These are phyloP conservation scores for Colletotrichum echinochloae DNA, from an alignment of 2,329 filamentous ascomycete genomes.

Conservation along the genomic window DNA sequence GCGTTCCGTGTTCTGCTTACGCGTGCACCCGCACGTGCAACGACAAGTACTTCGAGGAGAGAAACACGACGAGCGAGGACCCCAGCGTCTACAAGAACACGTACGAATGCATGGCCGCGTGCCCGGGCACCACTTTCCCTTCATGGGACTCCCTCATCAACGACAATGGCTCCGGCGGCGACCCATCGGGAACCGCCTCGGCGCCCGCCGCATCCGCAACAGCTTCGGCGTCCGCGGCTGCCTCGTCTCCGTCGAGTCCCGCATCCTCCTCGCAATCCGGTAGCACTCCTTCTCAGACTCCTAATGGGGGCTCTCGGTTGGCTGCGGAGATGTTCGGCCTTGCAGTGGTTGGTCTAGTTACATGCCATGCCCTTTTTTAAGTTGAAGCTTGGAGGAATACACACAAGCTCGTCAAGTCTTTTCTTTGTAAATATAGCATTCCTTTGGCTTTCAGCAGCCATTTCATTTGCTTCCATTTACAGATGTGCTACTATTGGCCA, in stretches of 20 bases:
- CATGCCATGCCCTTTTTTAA: background rate
- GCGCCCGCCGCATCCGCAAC: background rate
- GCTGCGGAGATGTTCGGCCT: background rate
- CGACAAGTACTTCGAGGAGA: constrained; percentile 28
- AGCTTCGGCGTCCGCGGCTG: background rate
- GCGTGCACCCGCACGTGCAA: constrained; percentile 37
- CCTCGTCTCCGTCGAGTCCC: background rate
- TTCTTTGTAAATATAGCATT: background rate
- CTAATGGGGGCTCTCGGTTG: background rate
- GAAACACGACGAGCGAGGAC: background rate
- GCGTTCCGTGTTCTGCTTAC: constrained; percentile 34
- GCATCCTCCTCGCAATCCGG: background rate
- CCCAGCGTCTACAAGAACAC: constrained; percentile 8
- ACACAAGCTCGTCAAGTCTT: background rate
- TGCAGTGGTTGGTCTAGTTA: background rate
- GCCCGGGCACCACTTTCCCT: constrained; percentile 19
- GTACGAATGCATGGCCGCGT: constrained; percentile 19
- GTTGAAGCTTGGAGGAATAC: background rate
- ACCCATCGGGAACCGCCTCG: background rate
- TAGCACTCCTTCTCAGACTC: background rate
- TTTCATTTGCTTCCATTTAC: background rate
- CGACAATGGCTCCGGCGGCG: background rate
- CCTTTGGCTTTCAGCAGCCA: background rate
- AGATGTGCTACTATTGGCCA: background rate
- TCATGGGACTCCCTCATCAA: constrained; percentile 9